Conservation (phyloP, 805 yeast species). For the Torulaspora quercuum region DNA sequence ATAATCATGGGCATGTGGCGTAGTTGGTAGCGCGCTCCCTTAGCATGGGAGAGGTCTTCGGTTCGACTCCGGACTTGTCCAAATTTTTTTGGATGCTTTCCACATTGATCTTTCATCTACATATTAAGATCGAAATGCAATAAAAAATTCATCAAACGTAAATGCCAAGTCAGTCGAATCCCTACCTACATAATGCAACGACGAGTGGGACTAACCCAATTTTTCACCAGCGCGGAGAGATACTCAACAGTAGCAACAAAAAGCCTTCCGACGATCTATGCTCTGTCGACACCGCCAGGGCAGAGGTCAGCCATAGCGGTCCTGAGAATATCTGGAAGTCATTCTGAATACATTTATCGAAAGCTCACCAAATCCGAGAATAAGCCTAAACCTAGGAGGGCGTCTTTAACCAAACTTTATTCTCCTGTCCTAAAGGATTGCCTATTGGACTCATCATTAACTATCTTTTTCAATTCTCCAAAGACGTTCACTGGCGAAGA, state of each 20-base stretch:
- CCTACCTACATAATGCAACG: too few relatives aligned
- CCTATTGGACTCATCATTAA: conserved; percentile 73
- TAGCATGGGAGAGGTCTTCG: conserved; percentile 74
- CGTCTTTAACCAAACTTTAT: conserved; percentile 58
- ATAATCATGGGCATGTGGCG: conserved; percentile 72
- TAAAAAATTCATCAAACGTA: not conserved
- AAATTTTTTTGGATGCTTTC: conserved; percentile 40
- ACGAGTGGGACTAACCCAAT: too few relatives aligned
- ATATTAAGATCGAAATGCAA: not conserved
- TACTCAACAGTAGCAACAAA: conserved; percentile 7
- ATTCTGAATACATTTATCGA: conserved; percentile 45
- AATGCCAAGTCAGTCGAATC: too few relatives aligned
- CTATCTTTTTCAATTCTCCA: conserved; percentile 67
- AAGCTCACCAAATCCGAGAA: conserved; percentile 42
- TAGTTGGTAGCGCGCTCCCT: conserved; percentile 77
- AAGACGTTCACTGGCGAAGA: conserved; percentile 92
- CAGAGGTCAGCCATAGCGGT: conserved; percentile 80
- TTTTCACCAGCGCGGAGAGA: too few relatives aligned
- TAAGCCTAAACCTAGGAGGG: conserved; percentile 48
- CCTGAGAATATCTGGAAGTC: conserved; percentile 75
- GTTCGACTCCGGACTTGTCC: conserved; percentile 78
- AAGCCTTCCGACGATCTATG: conserved; percentile 70
- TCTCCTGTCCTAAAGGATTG: conserved; percentile 34
- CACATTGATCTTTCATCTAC: too few relatives aligned
- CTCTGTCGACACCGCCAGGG: conserved; percentile 79